A percentile compares a stretch with the other conserved stretches of the same genome.
phyloP scores from a whole-genome alignment of 2,329 filamentous ascomycete genomes.

The Lasiodiplodia citricola region DNA sequence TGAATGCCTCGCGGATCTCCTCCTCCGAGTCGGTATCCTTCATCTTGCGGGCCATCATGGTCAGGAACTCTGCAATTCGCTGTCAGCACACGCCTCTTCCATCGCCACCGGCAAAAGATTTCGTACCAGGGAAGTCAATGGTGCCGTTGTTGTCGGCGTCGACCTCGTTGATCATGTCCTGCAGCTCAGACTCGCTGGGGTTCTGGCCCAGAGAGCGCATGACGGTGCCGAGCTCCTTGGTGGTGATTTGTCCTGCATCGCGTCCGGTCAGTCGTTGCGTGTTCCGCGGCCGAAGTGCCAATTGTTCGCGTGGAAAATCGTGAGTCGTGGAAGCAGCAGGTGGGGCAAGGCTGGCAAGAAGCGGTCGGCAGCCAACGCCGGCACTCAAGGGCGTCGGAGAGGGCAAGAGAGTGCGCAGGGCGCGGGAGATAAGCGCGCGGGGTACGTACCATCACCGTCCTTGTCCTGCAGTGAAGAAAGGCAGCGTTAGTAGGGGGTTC shows the following conservation, averaged over 20 bases:
- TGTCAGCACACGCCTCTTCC: neutral
- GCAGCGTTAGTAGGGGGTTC: constrained; percentile 35
- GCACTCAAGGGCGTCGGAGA: neutral
- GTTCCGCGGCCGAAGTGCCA: constrained; percentile 2
- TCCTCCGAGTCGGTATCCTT: constrained; percentile 67
- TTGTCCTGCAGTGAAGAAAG: constrained; percentile 54
- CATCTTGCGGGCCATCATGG: constrained; percentile 69
- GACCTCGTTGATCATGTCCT: constrained; percentile 71
- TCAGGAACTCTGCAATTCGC: constrained; percentile 61
- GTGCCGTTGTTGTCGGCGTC: constrained; percentile 69
- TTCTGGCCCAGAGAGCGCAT: constrained; percentile 69
- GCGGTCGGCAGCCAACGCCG: constrained; percentile 10
- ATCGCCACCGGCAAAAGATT: neutral
- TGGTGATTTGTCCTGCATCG: constrained; percentile 64
- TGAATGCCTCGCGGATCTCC: constrained; percentile 69
- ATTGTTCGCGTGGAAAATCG: constrained; percentile 19
- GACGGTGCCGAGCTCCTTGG: constrained; percentile 66
- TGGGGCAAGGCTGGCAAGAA: constrained; percentile 24
- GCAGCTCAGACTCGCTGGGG: constrained; percentile 65
- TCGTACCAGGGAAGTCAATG: constrained; percentile 66
- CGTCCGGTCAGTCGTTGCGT: constrained; percentile 21
- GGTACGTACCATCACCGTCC: constrained; percentile 60
- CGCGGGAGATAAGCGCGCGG: neutral
- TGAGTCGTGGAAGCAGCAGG: constrained; percentile 16
- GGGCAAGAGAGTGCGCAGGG: constrained; percentile 4